These are phyloP conservation scores for Boechera stricta DNA, from an alignment of 345 rosid genomes.

Conservation along the genomic window DNA sequence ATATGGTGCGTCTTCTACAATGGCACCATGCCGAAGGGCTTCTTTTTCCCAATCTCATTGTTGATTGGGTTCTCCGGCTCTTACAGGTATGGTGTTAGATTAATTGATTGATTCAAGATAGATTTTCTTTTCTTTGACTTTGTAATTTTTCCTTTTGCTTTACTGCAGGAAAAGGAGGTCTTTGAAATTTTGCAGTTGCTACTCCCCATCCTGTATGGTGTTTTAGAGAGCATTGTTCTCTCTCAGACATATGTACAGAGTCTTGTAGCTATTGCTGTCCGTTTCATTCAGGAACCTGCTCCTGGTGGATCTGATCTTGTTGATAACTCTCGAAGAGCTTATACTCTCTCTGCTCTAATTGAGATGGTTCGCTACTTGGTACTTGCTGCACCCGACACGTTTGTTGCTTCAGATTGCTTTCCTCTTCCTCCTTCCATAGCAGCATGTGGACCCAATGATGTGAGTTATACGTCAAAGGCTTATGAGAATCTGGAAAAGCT, in stretches of 20 bases:
- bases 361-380: slow-evolving; percentile 95
- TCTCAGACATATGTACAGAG: slow-evolving; percentile 87
- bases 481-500: slow-evolving; percentile 71
- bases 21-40: slow-evolving; percentile 96
- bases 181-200: slow-evolving; percentile 86
- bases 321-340: slow-evolving; percentile 96
- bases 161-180: slow-evolving; percentile 78
- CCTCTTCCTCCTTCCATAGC: slow-evolving; percentile 83
- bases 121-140: slow-evolving; percentile 16
- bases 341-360: slow-evolving; percentile 79
- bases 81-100: slow-evolving; percentile 64
- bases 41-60: slow-evolving; percentile 80
- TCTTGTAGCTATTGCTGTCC: slow-evolving; percentile 78
- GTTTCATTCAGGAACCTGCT: slow-evolving; percentile 82
- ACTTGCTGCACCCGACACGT: slow-evolving; percentile 90
- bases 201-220: slow-evolving; percentile 84
- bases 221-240: slow-evolving; percentile 80
- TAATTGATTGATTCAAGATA: slow-evolving; percentile 9
- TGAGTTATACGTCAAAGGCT: slow-evolving; percentile 67
- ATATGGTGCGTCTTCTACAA: slow-evolving; percentile 87
- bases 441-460: slow-evolving; percentile 72
- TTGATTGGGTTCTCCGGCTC: slow-evolving; percentile 94
- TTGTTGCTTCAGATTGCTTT: slow-evolving; percentile 94
- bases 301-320: slow-evolving; percentile 93
- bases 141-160: slow-evolving; percentile 38